Base-by-base conservation (phyloP, 148 eudicot genomes). In the Spergularia marina region DNA sequence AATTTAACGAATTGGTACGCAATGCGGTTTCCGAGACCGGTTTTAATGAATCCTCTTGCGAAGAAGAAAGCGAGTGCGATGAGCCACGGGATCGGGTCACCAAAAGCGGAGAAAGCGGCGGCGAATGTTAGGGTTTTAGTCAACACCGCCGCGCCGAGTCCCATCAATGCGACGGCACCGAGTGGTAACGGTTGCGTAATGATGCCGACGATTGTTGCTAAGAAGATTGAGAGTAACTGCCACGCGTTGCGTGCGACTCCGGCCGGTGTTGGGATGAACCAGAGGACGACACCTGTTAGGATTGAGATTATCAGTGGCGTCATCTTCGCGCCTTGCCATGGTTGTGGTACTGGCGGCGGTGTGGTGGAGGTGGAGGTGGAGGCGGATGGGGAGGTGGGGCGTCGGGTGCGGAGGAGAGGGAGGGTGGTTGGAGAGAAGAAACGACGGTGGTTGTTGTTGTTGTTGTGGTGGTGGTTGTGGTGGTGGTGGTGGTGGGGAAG, bases 41-140 rank as follows among this genome's bases (percentile, higher is more conserved):
- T 92, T 39, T 95, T 95, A 53, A 95, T 89, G 71, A 95, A 95
- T 3, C 98, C 98, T 3, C 97, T 74, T 8, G 98, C 98, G 72
- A 94, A 94, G 86, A 94, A 94, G 89, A 94, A 94, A 0, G 98
- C 97, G 10, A 94, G 84, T 0, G 97, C 97, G 54, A 94, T 94
- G 1, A 94, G 73, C 98, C 98, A 94, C 0, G 97, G 97, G 25
- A 94, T 91, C 0, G 96, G 97, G 70, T 90, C 98, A 4, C 96
- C 94, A 57, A 92, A 92, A 5, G 99, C 99, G 20, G 98, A 95
- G 77, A 95, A 92, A 0, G 99, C 98, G 16, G 91, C 97, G 16
- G 98, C 85, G 63, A 95, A 95, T 0, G 99, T 80, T 0, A 95
- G 85, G 12, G 99, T 91, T 75, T 95, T 90, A 5, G 99, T 95